phyloP scores from a whole-genome alignment of 1,284 basidiomycete species.

The Ganoderma boninense region DNA sequence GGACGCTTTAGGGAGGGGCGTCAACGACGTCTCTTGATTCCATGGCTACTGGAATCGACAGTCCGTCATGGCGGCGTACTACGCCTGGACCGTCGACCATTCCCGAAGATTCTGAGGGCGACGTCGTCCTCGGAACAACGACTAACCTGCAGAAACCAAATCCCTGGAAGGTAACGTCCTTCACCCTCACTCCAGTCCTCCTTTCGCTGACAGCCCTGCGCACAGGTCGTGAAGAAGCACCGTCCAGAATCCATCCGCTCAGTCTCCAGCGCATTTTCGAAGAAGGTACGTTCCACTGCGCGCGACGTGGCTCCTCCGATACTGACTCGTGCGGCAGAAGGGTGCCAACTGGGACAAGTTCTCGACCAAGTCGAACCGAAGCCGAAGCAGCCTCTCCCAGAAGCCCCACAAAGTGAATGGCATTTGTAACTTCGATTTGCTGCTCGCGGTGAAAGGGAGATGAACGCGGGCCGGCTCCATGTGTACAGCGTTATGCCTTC shows the following conservation, averaged over 20 bases:
- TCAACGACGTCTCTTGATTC: background rate
- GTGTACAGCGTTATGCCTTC: background rate
- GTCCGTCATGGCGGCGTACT: background rate
- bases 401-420: background rate
- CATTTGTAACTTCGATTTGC: background rate
- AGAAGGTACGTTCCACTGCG: background rate
- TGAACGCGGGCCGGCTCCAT: background rate
- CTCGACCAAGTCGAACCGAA: background rate
- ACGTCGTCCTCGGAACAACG: background rate
- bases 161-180: background rate
- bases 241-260: background rate
- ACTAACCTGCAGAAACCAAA: background rate
- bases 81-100: background rate
- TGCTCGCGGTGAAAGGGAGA: background rate
- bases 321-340: background rate
- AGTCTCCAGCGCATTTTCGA: background rate
- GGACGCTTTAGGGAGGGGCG: background rate
- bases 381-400: background rate
- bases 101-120: background rate
- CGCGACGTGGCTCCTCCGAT: background rate
- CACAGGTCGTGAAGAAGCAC: background rate
- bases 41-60: background rate
- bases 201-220: background rate
- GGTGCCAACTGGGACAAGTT: background rate
- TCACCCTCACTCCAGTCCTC: background rate